phyloP scores from a whole-genome alignment of 768 basidiomycete genomes.

The Pisolithus albus region DNA sequence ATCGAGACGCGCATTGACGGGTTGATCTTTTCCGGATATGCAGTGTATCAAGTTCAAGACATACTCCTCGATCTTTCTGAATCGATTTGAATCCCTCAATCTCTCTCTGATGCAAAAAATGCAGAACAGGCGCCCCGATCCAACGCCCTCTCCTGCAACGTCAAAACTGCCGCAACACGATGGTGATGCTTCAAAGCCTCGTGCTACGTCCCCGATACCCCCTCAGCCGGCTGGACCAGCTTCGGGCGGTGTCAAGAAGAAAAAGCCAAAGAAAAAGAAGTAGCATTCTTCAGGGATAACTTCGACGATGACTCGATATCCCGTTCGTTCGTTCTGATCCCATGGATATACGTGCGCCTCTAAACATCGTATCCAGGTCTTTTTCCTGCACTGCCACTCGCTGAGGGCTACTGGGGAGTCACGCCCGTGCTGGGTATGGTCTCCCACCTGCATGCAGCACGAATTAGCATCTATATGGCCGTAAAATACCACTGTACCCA shows the following conservation, averaged over 20 bases:
- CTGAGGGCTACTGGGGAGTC: no score
- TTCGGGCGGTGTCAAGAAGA: slow-evolving; percentile 72
- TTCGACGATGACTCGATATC: not conserved
- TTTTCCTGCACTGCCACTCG: not conserved
- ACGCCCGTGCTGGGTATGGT: no score
- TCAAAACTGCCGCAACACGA: slow-evolving; percentile 14
- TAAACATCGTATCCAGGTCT: not conserved
- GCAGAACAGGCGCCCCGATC: slow-evolving; percentile 53
- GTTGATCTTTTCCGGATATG: not conserved
- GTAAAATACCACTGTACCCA: no score
- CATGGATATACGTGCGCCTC: not conserved
- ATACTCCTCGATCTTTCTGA: slow-evolving; percentile 88
- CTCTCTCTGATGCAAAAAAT: slow-evolving; percentile 81
- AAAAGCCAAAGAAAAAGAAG: slow-evolving; percentile 80
- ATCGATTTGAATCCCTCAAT: slow-evolving; percentile 92
- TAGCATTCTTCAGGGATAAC: slow-evolving; percentile 18
- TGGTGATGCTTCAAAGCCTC: slow-evolving; percentile 21
- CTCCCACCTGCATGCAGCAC: no score
- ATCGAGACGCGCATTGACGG: not conserved
- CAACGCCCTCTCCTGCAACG: slow-evolving; percentile 17
- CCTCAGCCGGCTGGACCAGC: slow-evolving; percentile 29
- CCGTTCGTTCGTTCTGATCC: slow-evolving; percentile 9
- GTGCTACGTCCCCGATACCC: slow-evolving; percentile 28
- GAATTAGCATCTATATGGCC: no score
- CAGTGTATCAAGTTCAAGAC: slow-evolving; percentile 98